Evolutionary conservation across 164 flowering plant species (phyloP).

Genomic region (Vitis rotundifolia): DNA sequence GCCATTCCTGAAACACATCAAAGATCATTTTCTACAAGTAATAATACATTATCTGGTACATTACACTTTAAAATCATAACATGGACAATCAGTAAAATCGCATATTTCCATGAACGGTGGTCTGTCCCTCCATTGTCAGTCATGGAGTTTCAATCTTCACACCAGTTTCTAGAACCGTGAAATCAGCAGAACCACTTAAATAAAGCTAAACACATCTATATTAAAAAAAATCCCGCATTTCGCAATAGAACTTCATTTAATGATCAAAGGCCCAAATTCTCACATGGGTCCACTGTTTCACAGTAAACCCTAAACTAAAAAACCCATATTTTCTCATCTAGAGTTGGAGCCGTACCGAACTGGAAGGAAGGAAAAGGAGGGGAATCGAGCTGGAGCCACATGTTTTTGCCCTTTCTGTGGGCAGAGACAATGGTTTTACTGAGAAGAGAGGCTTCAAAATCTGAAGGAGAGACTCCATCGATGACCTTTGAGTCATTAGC

Average conservation of each 20-base stretch:
- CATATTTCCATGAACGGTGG: too few relatives aligned
- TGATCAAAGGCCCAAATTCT: not conserved
- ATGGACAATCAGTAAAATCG: too few relatives aligned
- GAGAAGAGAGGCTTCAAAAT: conserved; percentile 64
- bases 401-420: conserved; percentile 87
- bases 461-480: conserved; percentile 69
- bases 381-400: conserved; percentile 88
- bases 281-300: not conserved
- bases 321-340: not conserved
- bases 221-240: too few relatives aligned
- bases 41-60: too few relatives aligned
- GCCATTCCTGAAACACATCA: conserved; percentile 74
- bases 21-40: not conserved
- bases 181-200: not conserved
- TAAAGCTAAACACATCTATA: not conserved
- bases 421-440: conserved; percentile 84
- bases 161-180: too few relatives aligned
- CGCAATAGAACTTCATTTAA: not conserved
- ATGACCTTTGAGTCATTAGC: conserved; percentile 89
- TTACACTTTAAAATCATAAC: too few relatives aligned
- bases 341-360: conserved; percentile 54
- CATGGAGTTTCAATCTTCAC: too few relatives aligned
- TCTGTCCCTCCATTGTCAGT: too few relatives aligned
- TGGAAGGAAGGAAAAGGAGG: conserved; percentile 97
- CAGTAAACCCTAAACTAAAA: conserved; percentile 10